Conservation (phyloP, 2,329 filamentous ascomycete genomes). For the Diplocarpon rosae region DNA sequence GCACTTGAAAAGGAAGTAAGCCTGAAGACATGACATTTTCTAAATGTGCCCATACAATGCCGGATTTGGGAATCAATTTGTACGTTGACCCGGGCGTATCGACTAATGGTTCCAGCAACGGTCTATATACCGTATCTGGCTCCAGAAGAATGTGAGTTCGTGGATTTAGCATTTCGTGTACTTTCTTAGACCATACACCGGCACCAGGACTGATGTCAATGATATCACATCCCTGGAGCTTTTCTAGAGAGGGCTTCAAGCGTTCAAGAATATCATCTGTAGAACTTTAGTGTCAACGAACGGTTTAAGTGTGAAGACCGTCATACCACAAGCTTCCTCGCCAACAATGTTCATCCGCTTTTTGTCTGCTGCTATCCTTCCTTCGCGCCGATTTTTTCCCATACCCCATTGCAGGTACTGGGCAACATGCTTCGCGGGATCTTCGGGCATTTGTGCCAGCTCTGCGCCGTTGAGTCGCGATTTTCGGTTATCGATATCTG, state of each 20-base stretch:
- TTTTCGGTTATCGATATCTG: not conserved
- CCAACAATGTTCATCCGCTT: conserved; percentile 42
- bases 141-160: conserved; percentile 79
- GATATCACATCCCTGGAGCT: conserved; percentile 69
- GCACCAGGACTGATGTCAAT: conserved; percentile 77
- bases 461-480: not conserved
- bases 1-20: conserved; percentile 43
- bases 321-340: conserved; percentile 35
- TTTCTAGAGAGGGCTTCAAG: conserved; percentile 55
- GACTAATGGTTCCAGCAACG: conserved; percentile 49
- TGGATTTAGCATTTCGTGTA: conserved; percentile 66
- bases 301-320: not conserved
- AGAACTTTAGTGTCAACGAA: conserved; percentile 4
- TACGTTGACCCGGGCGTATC: conserved; percentile 36
- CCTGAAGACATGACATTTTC: conserved; percentile 38
- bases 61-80: conserved; percentile 42
- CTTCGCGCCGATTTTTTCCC: not conserved
- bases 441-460: not conserved
- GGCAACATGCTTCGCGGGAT: not conserved
- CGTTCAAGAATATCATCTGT: conserved; percentile 41
- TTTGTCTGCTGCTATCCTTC: conserved; percentile 23
- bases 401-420: conserved; percentile 7
- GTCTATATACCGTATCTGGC: conserved; percentile 48
- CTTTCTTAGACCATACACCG: conserved; percentile 66
- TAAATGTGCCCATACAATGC: conserved; percentile 51